A percentile compares a stretch with the other conserved stretches of the same genome.
phyloP scores from a whole-genome alignment of 1,284 basidiomycete genomes.

The Sporisorium reilianum region DNA sequence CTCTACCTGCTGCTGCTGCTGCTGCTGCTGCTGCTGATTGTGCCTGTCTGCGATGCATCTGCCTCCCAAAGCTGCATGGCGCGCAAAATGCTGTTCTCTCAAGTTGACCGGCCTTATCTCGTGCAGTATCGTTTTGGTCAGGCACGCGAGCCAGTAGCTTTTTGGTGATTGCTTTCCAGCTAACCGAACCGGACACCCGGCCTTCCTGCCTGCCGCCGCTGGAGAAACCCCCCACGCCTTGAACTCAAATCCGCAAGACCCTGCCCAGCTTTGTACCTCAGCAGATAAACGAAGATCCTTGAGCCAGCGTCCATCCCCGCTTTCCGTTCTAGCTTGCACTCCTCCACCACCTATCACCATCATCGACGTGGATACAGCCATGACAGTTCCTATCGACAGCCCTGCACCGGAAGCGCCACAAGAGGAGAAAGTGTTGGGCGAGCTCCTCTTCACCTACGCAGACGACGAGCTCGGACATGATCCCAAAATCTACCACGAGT shows the following conservation, averaged over 20 bases:
- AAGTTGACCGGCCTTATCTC: slow-evolving; percentile 7
- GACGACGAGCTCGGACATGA: slow-evolving; percentile 31
- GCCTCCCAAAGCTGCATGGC: not conserved
- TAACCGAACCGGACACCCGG: slow-evolving; percentile 15
- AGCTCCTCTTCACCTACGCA: slow-evolving; percentile 30
- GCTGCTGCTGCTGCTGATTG: not conserved
- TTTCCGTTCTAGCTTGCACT: too few species aligned
- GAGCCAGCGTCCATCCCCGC: too few species aligned
- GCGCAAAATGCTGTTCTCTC: not conserved
- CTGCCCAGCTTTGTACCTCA: not conserved
- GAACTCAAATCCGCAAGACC: too few species aligned
- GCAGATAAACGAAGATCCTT: too few species aligned
- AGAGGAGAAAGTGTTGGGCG: slow-evolving; percentile 12
- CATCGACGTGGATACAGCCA: too few species aligned
- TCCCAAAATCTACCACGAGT: slow-evolving; percentile 21
- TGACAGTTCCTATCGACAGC: slow-evolving; percentile 9
- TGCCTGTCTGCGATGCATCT: not conserved
- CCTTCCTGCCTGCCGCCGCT: not conserved
- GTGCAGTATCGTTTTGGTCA: not conserved
- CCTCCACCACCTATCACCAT: too few species aligned
- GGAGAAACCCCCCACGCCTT: too few species aligned
- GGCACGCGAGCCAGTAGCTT: not conserved
- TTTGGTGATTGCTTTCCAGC: not conserved
- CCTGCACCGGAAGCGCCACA: not conserved
- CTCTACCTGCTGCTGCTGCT: not conserved